These are phyloP conservation scores for Sugiyamaella pinicola DNA, from an alignment of 1,139 yeast species.

Conservation along the genomic window DNA sequence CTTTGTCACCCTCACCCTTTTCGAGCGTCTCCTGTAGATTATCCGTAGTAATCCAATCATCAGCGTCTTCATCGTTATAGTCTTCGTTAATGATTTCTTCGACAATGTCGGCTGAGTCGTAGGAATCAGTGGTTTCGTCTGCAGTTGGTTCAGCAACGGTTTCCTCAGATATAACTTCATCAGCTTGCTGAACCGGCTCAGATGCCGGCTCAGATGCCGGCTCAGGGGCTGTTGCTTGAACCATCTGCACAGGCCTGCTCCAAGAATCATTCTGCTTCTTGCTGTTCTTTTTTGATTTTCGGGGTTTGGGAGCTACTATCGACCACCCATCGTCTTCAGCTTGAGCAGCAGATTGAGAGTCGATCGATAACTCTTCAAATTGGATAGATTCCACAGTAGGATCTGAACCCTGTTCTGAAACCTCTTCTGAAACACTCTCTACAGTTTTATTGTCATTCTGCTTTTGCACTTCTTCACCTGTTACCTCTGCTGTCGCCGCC, in stretches of 20 bases:
- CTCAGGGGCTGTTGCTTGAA: neutral
- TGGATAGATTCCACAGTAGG: neutral
- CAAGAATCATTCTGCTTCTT: conserved; percentile 15
- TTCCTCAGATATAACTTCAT: neutral
- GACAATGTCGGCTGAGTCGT: conserved; percentile 19
- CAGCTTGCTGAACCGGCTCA: conserved; percentile 17
- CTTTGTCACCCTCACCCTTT: conserved; percentile 58
- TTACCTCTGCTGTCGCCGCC: conserved; percentile 11
- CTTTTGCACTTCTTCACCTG: no score
- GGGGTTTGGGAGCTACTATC: conserved; percentile 24
- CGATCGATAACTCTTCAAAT: conserved; percentile 20
- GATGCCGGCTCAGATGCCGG: conserved; percentile 10
- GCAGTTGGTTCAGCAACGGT: conserved; percentile 30
- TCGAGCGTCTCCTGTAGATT: conserved; percentile 69
- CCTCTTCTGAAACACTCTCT: no score
- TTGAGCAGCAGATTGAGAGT: conserved; percentile 17
- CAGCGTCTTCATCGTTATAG: conserved; percentile 68
- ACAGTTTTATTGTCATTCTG: no score
- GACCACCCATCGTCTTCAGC: conserved; percentile 33
- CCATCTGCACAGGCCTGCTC: conserved; percentile 20
- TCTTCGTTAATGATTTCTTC: conserved; percentile 56
- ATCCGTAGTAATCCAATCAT: conserved; percentile 95
- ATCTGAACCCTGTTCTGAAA: no score
- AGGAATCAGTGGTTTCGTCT: conserved; percentile 26
- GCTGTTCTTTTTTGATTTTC: conserved; percentile 26